phyloP scores from a whole-genome alignment of 129 eudicot species.

The Flaveria sonorensis region DNA sequence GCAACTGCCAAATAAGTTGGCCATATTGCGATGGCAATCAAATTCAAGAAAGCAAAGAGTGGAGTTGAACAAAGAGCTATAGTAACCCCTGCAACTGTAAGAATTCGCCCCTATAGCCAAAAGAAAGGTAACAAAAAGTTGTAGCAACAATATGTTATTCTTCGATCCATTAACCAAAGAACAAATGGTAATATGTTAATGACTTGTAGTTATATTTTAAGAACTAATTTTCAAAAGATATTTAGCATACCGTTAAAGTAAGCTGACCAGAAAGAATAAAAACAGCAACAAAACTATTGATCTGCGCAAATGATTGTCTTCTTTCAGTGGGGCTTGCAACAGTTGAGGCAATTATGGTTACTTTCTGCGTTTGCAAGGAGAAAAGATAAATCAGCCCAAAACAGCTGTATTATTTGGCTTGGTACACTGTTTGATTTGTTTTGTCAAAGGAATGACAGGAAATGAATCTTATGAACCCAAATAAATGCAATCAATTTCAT shows the following conservation, averaged over 20 bases:
- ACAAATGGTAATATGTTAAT: neutral
- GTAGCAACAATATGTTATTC: constrained; percentile 3
- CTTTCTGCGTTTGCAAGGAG: constrained; percentile 60
- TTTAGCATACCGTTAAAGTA: constrained; percentile 69
- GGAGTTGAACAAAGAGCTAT: constrained; percentile 81
- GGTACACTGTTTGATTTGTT: neutral
- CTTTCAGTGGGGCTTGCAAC: constrained; percentile 71
- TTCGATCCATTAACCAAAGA: neutral
- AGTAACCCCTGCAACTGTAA: constrained; percentile 81
- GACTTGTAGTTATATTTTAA: neutral
- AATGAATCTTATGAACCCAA: neutral
- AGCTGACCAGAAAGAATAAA: constrained; percentile 94
- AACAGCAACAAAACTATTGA: constrained; percentile 89
- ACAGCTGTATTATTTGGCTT: constrained; percentile 6
- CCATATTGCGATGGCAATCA: constrained; percentile 79
- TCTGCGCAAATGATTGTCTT: constrained; percentile 82
- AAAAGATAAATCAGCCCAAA: constrained; percentile 18
- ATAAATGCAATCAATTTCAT: constrained; percentile 6
- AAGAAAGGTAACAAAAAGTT: constrained; percentile 10
- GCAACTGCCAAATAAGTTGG: constrained; percentile 83
- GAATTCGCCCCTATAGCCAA: constrained; percentile 73
- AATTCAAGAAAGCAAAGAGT: constrained; percentile 56
- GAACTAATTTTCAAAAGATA: constrained; percentile 8
- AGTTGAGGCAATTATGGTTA: constrained; percentile 72
- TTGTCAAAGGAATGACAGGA: neutral